Evolutionary conservation across 257 asterid genomes (phyloP), one percentile per base, ranked within the genome.

Genomic region (Lycium barbarum): DNA sequence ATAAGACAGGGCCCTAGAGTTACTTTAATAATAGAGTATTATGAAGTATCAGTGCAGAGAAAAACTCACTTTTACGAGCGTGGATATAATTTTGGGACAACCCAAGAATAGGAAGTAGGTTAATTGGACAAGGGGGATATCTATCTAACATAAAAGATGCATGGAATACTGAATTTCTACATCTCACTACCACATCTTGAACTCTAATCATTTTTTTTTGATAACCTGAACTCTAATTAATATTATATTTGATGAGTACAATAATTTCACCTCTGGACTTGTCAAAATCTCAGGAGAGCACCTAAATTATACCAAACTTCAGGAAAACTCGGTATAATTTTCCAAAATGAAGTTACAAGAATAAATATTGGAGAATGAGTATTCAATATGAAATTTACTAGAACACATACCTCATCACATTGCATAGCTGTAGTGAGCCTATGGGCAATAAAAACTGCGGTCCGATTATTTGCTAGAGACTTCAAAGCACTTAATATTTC

Each of bases 351-450:
- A 0, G 7, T 2, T n/a, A 73, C 1, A 73, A n/a, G 40, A 47
- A 20, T 22, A 74, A 11, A 74, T 13, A 49, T 9, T 83, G 68
- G n/a, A 26, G 78, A 11, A 61, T 6, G 18, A 49, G 63, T 43
- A 67, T n/a, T 18, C 63, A 9, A 84, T 45, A 79, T 26, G 43
- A 40, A 84, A 78, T 20, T 81, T n/a, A 20, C 67, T 63, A 53
- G 84, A 83, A 87, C 22, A 62, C 84, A 20, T 84, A 95, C 98
- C 98, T 95, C 98, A 66, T 97, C 98, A 84, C 99, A 97, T 88
- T 97, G 99, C 99, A 97, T 95, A 84, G 99, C 98, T 22, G 98
- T 97, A 66, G 99, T 97, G 86, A 95, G 98, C 91, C 99, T 91
- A 74, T 97, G 99, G 71, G 98, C 97, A 66, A 97, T 93, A 87